Conservation (phyloP, 148 eudicot genomes). For the Rhododendron ferrugineum region DNA sequence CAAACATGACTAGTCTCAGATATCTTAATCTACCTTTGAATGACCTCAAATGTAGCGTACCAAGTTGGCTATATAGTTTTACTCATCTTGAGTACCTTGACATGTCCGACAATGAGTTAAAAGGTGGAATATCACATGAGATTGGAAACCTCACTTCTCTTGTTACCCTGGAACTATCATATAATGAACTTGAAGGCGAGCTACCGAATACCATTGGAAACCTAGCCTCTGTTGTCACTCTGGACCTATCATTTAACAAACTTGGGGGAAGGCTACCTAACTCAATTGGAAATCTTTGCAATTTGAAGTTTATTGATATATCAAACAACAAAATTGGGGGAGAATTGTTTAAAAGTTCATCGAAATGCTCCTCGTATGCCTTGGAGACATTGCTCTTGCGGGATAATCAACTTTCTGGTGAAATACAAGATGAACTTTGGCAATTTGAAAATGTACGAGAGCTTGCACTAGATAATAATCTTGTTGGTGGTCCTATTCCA, state of each 20-base stretch:
- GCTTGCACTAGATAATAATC: neutral
- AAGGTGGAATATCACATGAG: too few relatives aligned
- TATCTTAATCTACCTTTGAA: neutral
- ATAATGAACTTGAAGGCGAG: too few relatives aligned
- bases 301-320: neutral
- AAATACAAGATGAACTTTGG: neutral
- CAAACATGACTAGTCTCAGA: neutral
- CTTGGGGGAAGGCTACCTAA: too few relatives aligned
- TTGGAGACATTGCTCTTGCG: neutral
- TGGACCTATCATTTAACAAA: too few relatives aligned
- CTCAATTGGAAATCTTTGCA: too few relatives aligned
- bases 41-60: neutral
- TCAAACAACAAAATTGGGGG: neutral
- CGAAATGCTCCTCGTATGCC: neutral
- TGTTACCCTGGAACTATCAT: too few relatives aligned
- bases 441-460: neutral
- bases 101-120: neutral
- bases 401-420: neutral
- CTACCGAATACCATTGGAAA: too few relatives aligned
- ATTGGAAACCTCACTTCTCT: too few relatives aligned
- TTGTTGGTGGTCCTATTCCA: neutral
- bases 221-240: too few relatives aligned
- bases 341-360: neutral
- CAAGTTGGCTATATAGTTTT: neutral
- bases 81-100: neutral